Percentiles rank a stretch among this genome's conserved stretches.
Conservation (phyloP, 345 rosid genomes). For the Carallia brachiata region DNA sequence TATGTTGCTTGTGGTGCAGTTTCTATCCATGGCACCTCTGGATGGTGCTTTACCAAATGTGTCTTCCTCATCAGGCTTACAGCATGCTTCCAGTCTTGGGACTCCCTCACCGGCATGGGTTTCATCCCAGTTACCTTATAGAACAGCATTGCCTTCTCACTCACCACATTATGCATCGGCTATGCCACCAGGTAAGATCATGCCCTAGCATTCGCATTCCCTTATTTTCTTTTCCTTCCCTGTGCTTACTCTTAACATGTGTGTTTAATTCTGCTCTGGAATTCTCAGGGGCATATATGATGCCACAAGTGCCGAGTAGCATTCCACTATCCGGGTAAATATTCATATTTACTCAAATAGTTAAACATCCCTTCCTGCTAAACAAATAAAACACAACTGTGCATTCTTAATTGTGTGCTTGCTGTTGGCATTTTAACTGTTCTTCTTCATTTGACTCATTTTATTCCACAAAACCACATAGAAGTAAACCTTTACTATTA, state of each 20-base stretch:
- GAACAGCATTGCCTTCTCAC: slow-evolving; percentile 46
- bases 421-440: no score
- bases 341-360: background rate
- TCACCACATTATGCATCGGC: slow-evolving; percentile 34
- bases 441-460: no score
- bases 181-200: slow-evolving; percentile 58
- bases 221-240: background rate
- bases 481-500: no score
- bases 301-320: slow-evolving; percentile 50
- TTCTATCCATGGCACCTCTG: slow-evolving; percentile 70
- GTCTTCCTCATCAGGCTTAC: slow-evolving; percentile 38
- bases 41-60: slow-evolving; percentile 61
- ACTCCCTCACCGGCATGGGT: slow-evolving; percentile 52
- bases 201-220: background rate
- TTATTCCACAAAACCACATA: background rate
- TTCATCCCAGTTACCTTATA: slow-evolving; percentile 40
- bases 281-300: slow-evolving; percentile 55
- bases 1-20: slow-evolving; percentile 41
- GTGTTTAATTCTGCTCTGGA: slow-evolving; percentile 23
- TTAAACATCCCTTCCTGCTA: background rate
- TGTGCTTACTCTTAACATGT: slow-evolving; percentile 2
- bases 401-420: no score
- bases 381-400: no score
- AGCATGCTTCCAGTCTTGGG: slow-evolving; percentile 44
- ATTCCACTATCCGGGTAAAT: slow-evolving; percentile 56